phyloP scores from a whole-genome alignment of 805 yeast genomes.

The Komagataella mondaviorum region DNA sequence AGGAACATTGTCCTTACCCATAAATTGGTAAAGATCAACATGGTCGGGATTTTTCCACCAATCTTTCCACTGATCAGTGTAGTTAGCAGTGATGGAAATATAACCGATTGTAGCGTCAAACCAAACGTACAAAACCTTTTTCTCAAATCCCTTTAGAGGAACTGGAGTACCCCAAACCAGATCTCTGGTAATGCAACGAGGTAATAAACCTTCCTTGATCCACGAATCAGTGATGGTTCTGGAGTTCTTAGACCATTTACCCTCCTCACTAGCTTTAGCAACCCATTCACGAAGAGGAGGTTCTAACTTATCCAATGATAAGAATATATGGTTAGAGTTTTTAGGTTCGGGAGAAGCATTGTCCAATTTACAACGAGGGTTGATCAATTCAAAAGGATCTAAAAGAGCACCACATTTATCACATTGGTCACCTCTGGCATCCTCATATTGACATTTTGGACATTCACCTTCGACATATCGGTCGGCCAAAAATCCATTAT shows the following conservation, averaged over 20 bases:
- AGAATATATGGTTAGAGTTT: conserved; percentile 75
- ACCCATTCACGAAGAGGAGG: conserved; percentile 65
- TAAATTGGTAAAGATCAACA: conserved; percentile 84
- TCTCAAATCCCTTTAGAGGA: conserved; percentile 73
- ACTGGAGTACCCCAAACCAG: conserved; percentile 98
- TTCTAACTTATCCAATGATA: conserved; percentile 76
- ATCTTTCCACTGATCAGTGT: conserved; percentile 63
- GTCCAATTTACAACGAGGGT: conserved; percentile 94
- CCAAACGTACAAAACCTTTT: conserved; percentile 96
- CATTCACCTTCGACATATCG: conserved; percentile 96
- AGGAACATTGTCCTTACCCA: conserved; percentile 99
- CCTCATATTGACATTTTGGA: conserved; percentile 89
- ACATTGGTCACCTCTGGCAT: conserved; percentile 99
- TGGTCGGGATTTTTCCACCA: conserved; percentile 97
- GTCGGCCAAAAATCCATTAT: conserved; percentile 87
- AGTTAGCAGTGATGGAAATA: conserved; percentile 90
- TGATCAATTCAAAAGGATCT: conserved; percentile 84
- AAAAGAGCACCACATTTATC: conserved; percentile 87
- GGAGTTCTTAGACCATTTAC: conserved; percentile 88
- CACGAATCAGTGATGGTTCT: conserved; percentile 82
- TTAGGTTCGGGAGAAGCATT: conserved; percentile 67
- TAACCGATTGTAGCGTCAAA: conserved; percentile 98
- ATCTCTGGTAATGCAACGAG: conserved; percentile 96
- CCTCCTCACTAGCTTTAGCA: conserved; percentile 48
- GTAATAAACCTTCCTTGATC: conserved; percentile 85